phyloP scores from a whole-genome alignment of 1,284 basidiomycete species.

The Abortiporus biennis region DNA sequence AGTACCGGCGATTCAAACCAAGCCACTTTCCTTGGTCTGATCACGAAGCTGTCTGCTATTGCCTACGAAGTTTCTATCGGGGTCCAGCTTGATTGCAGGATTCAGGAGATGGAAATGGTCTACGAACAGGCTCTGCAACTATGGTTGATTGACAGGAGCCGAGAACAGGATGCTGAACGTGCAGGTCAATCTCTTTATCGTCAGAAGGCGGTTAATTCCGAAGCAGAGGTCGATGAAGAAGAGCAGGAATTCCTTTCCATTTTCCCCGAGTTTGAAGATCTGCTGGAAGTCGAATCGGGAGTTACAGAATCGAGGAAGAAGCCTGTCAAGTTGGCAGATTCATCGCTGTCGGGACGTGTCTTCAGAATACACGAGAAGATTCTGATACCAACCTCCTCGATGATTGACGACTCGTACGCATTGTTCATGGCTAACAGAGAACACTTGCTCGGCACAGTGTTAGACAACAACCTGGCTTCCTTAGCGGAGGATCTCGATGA shows the following conservation, averaged over 20 bases:
- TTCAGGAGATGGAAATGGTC: conserved; percentile 35
- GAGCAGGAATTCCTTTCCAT: conserved; percentile 77
- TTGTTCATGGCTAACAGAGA: not conserved
- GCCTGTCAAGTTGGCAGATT: no score
- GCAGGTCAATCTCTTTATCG: conserved; percentile 80
- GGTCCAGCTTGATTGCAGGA: conserved; percentile 23
- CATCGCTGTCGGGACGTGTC: not conserved
- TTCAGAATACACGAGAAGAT: not conserved
- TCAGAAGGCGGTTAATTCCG: conserved; percentile 52
- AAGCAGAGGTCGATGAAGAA: conserved; percentile 64
- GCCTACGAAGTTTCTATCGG: conserved; percentile 36
- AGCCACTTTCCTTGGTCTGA: conserved; percentile 26
- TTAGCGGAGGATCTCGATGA: conserved; percentile 43
- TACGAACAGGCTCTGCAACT: conserved; percentile 76
- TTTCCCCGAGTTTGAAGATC: conserved; percentile 82
- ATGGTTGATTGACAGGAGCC: conserved; percentile 80
- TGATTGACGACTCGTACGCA: no score
- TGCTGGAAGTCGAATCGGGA: conserved; percentile 31
- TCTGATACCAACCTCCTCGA: not conserved
- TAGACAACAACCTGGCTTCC: conserved; percentile 23
- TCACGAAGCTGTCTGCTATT: conserved; percentile 49
- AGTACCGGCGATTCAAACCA: conserved; percentile 5
- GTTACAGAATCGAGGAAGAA: no score
- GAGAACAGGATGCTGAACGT: conserved; percentile 59
- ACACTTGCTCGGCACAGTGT: conserved; percentile 13